Conservation (phyloP, 2,329 filamentous ascomycete genomes). For the Alternaria sp. region DNA sequence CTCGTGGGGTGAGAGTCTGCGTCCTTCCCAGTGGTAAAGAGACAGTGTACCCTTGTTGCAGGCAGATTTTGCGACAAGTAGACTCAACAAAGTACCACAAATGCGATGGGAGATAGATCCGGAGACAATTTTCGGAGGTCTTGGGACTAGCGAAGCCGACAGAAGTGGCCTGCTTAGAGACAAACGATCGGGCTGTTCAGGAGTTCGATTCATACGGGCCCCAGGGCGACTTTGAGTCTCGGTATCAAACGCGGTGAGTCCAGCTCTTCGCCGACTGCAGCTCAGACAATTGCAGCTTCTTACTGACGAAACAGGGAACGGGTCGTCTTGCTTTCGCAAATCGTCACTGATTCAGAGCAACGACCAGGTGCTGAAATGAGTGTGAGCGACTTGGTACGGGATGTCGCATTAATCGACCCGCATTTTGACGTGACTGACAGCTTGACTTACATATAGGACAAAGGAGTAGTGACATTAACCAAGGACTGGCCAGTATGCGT, state of each 20-base stretch:
- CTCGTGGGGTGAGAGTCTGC: conserved; percentile 16
- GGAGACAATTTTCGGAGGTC: conserved; percentile 32
- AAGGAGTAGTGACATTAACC: conserved; percentile 44
- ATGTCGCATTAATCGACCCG: conserved; percentile 41
- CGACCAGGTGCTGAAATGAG: conserved; percentile 45
- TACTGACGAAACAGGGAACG: conserved; percentile 41
- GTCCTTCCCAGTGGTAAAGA: conserved; percentile 22
- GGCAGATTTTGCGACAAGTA: conserved; percentile 33
- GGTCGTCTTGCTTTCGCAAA: conserved; percentile 33
- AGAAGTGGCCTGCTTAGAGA: conserved; percentile 40
- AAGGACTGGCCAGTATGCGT: conserved; percentile 32
- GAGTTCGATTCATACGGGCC: conserved; percentile 48
- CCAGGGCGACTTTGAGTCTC: conserved; percentile 45
- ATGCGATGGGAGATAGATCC: conserved; percentile 27
- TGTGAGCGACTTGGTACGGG: conserved; percentile 40
- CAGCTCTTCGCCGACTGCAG: conserved; percentile 34
- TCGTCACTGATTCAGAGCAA: conserved; percentile 46
- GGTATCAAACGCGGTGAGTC: conserved; percentile 36
- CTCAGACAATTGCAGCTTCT: conserved; percentile 37
- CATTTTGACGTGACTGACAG: conserved; percentile 40
- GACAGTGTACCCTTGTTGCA: conserved; percentile 29
- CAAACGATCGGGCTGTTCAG: conserved; percentile 42
- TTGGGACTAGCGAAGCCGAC: conserved; percentile 39
- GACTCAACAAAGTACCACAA: conserved; percentile 20
- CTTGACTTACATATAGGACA: conserved; percentile 47